Evolutionary conservation across 177 flowering plant species (phyloP).

Genomic region (Vitis hybrid): DNA sequence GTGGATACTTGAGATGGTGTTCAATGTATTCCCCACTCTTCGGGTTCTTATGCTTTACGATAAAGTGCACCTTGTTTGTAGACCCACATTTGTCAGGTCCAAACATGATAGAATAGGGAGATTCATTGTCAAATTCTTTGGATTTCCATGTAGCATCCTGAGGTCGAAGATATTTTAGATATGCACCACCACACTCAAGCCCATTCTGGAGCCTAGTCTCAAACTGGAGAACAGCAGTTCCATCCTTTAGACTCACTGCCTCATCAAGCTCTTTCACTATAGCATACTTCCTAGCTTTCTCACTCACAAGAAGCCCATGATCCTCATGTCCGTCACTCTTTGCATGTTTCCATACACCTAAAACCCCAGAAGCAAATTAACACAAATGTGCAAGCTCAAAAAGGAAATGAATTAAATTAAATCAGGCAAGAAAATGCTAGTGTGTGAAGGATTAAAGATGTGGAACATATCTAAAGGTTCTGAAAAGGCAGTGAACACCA

Average conservation of each 20-base stretch:
- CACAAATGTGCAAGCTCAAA: background rate
- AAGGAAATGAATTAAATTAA: background rate
- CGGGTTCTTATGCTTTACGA: conserved; percentile 93
- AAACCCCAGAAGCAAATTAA: conserved; percentile 7
- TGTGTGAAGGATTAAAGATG: too few species aligned
- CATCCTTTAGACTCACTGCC: conserved; percentile 67
- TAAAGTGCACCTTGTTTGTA: conserved; percentile 96
- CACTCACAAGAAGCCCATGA: conserved; percentile 93
- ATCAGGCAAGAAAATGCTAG: too few species aligned
- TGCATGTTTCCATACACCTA: conserved; percentile 94
- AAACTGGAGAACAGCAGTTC: conserved; percentile 74
- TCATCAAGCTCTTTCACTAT: conserved; percentile 84
- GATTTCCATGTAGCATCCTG: conserved; percentile 90
- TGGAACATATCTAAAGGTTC: too few species aligned
- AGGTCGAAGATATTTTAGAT: conserved; percentile 87
- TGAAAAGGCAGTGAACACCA: too few species aligned
- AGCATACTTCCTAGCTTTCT: conserved; percentile 87
- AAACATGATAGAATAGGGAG: conserved; percentile 96
- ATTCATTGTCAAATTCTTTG: conserved; percentile 80
- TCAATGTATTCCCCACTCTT: conserved; percentile 84
- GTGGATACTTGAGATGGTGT: conserved; percentile 91
- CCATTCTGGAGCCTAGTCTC: conserved; percentile 92
- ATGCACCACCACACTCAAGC: conserved; percentile 98
- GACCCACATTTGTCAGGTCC: conserved; percentile 98
- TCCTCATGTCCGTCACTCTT: conserved; percentile 98